phyloP scores from a whole-genome alignment of 345 rosid species.

The Orychophragmus violaceus region DNA sequence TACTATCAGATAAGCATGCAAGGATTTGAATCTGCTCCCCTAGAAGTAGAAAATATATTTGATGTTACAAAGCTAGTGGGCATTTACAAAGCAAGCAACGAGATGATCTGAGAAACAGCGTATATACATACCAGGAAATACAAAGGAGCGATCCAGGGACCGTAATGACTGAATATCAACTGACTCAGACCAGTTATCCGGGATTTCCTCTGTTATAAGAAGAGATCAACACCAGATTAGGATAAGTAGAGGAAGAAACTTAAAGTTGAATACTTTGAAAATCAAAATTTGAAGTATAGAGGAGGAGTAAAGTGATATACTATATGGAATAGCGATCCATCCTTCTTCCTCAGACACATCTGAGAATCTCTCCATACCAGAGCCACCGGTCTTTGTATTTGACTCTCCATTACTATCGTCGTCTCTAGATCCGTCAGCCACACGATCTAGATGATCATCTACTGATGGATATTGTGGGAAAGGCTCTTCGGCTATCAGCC shows the following conservation, averaged over 20 bases:
- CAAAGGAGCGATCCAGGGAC: constrained; percentile 78
- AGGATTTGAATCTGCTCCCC: constrained; percentile 89
- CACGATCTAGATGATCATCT: constrained; percentile 35
- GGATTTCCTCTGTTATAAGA: constrained; percentile 55
- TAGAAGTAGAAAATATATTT: constrained; percentile 28
- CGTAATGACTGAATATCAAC: constrained; percentile 54
- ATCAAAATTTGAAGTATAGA: background rate
- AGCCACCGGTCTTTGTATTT: constrained; percentile 27
- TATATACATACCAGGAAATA: constrained; percentile 62
- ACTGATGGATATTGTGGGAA: constrained; percentile 42
- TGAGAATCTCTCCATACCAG: constrained; percentile 42
- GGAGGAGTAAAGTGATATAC: constrained; percentile 33
- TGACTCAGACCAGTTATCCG: constrained; percentile 58
- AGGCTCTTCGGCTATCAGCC: constrained; percentile 62
- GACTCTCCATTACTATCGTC: constrained; percentile 32
- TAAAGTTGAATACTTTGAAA: background rate
- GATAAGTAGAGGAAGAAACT: background rate
- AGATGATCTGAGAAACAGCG: background rate
- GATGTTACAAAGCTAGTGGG: background rate
- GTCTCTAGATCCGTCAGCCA: constrained; percentile 31
- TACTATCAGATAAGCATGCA: constrained; percentile 79
- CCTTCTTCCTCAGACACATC: constrained; percentile 91
- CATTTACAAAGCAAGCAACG: background rate
- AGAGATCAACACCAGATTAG: background rate
- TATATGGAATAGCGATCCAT: constrained; percentile 81